phyloP scores from a whole-genome alignment of 1,139 yeast species.

The Saccharomyces pastorianus region DNA sequence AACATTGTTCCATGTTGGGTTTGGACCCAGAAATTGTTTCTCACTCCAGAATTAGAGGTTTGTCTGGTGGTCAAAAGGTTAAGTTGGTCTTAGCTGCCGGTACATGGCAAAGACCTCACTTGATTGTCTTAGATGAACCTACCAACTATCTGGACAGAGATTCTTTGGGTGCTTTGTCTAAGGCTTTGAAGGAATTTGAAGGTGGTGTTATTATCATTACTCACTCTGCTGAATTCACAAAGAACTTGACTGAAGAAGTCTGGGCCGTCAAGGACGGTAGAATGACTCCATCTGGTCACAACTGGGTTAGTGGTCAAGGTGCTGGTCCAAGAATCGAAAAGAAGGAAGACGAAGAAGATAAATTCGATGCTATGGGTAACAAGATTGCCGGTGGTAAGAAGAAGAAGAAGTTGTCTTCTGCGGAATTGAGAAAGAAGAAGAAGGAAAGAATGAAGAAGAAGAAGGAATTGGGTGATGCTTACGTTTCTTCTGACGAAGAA shows the following conservation, averaged over 20 bases:
- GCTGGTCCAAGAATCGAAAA: conserved; percentile 97
- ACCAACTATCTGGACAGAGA: conserved; percentile 99
- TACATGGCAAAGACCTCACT: conserved; percentile 99
- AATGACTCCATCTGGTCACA: conserved; percentile 99
- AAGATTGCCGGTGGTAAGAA: conserved; percentile 93
- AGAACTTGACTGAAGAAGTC: conserved; percentile 97
- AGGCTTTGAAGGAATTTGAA: conserved; percentile 96
- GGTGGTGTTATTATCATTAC: conserved; percentile 99
- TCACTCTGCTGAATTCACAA: conserved; percentile 99
- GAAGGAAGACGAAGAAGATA: conserved; percentile 95
- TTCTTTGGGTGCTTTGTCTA: conserved; percentile 97
- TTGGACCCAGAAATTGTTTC: conserved; percentile 98
- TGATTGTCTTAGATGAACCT: conserved; percentile 98
- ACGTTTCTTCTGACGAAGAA: conserved; percentile 86
- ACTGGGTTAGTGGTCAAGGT: conserved; percentile 99
- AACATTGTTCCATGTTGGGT: conserved; percentile 97
- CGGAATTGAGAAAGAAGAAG: conserved; percentile 99
- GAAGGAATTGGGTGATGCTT: conserved; percentile 99
- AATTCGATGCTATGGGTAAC: conserved; percentile 99
- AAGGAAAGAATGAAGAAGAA: conserved; percentile 99
- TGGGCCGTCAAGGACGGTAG: conserved; percentile 98
- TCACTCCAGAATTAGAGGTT: conserved; percentile 99
- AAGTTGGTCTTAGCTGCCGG: conserved; percentile 99
- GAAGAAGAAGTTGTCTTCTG: conserved; percentile 96
- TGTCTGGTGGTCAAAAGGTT: conserved; percentile 99